A percentile compares a stretch with the other conserved stretches of the same genome.
phyloP scores from a whole-genome alignment of 2,329 filamentous ascomycete species.

The Beauveria rudraprayagi region DNA sequence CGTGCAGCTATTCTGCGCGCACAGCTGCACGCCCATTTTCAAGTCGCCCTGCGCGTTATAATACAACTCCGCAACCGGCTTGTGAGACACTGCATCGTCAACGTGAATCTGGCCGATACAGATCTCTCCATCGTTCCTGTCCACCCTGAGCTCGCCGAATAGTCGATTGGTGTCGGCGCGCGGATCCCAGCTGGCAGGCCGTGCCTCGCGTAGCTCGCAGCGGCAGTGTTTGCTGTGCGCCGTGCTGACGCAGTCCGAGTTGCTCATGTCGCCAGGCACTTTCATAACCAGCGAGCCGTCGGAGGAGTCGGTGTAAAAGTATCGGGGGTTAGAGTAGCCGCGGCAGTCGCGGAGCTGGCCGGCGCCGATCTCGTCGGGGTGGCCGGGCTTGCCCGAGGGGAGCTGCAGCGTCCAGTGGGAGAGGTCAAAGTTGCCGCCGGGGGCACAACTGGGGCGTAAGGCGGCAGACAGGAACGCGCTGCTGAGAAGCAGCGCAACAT shows the following conservation, averaged over 20 bases:
- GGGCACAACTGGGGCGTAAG: not conserved
- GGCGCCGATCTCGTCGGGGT: conserved; percentile 18
- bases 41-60: conserved; percentile 26
- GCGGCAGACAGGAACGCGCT: not conserved
- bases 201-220: conserved; percentile 32
- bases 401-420: conserved; percentile 29
- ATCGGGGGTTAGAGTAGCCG: conserved; percentile 24
- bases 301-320: conserved; percentile 27
- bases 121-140: conserved; percentile 27
- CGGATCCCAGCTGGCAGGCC: conserved; percentile 26
- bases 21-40: conserved; percentile 31
- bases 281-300: conserved; percentile 30
- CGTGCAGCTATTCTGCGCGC: conserved; percentile 19
- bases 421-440: conserved; percentile 28
- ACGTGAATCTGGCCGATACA: conserved; percentile 33
- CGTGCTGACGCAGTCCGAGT: conserved; percentile 29
- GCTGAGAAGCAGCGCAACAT: not conserved
- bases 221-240: conserved; percentile 33
- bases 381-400: conserved; percentile 23
- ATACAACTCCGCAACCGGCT: conserved; percentile 33
- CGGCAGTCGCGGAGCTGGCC: conserved; percentile 26
- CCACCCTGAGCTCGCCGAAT: conserved; percentile 23
- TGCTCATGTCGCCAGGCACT: conserved; percentile 27
- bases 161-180: conserved; percentile 24
- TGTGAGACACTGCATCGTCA: conserved; percentile 27